Evolutionary conservation across 768 basidiomycete species (phyloP), one percentile per base, ranked within the genome.

Genomic region (Boletus patriciae): DNA sequence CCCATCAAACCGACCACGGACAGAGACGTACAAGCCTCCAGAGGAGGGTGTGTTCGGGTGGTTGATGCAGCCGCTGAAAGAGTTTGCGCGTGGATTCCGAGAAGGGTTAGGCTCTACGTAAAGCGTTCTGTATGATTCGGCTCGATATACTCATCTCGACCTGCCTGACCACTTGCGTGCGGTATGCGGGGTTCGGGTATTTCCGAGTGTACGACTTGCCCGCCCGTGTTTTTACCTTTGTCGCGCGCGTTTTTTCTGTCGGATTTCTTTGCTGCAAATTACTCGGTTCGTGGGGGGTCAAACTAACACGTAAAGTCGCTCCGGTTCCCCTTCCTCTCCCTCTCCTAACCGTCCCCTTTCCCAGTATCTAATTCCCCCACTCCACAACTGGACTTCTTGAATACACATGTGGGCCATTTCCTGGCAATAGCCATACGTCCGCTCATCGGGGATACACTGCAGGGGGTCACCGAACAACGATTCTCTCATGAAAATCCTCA

Each of bases 61-160:
- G 86, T 76, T 88, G 63, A 71, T 82, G 69, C 73, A 81, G 38
- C 86, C 87, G 6, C 76, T 87, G 70, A 79, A 81, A 65, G 81
- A 83, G 7, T 87, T 89, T 66, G 76, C 84, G 52, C 80, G 81
- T 60, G 87, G 86, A n/a, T 87, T 89, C 73, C 81, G 80, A 61
- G 85, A 87, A 71, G 83, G 83, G 64, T 69, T 86, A 60, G 59
- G 59, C 15, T 48, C 66, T 46, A 62, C 67, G 53, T 72, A 66
- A 64, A 8, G 27, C 27, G 27, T 27, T 27, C 29, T 63, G 64
- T 61, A 65, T 33, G 31, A 27, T 27, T 27, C 27, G 27, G 27
- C 27, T 27, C 27, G 50, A 51, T 58, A 36, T 58, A 50, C 46
- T 50, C 49, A 40, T 37, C 34, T 40, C 44, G 46, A 48, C 56